A percentile compares a stretch with the other conserved stretches of the same genome.
phyloP scores from a whole-genome alignment of 106 monocot genomes.

The Alisma plantagoaquatica region DNA sequence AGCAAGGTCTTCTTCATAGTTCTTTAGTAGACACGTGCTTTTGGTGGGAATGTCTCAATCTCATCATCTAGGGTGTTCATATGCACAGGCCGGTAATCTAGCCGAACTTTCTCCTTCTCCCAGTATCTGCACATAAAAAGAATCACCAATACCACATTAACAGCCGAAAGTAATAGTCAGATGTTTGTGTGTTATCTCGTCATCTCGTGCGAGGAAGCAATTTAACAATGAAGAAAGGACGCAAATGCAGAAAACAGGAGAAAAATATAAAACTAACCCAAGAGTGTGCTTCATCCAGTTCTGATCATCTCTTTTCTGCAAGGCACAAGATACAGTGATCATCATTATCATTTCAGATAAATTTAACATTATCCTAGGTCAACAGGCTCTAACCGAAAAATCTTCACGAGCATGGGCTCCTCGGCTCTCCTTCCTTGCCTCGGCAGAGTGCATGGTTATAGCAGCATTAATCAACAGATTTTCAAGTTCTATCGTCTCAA shows the following conservation, averaged over 20 bases:
- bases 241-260: too few species aligned
- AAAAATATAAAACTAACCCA: constrained; percentile 45
- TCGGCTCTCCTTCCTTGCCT: constrained; percentile 98
- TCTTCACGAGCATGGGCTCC: constrained; percentile 99
- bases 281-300: constrained; percentile 93
- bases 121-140: constrained; percentile 85
- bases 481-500: constrained; percentile 88
- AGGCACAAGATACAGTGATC: too few species aligned
- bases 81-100: constrained; percentile 86
- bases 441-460: constrained; percentile 98
- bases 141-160: too few species aligned
- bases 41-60: constrained; percentile 87
- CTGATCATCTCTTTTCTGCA: constrained; percentile 97
- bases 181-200: too few species aligned
- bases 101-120: constrained; percentile 73
- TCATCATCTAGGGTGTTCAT: constrained; percentile 91
- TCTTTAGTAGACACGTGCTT: constrained; percentile 94
- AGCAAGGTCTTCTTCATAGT: too few species aligned
- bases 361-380: too few species aligned
- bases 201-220: too few species aligned
- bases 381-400: constrained; percentile 70
- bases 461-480: constrained; percentile 96
- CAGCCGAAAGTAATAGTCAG: too few species aligned
- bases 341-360: too few species aligned
- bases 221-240: too few species aligned